phyloP scores from a whole-genome alignment of 352 stramenopile genomes.

The Globisporangium cederbergense region DNA sequence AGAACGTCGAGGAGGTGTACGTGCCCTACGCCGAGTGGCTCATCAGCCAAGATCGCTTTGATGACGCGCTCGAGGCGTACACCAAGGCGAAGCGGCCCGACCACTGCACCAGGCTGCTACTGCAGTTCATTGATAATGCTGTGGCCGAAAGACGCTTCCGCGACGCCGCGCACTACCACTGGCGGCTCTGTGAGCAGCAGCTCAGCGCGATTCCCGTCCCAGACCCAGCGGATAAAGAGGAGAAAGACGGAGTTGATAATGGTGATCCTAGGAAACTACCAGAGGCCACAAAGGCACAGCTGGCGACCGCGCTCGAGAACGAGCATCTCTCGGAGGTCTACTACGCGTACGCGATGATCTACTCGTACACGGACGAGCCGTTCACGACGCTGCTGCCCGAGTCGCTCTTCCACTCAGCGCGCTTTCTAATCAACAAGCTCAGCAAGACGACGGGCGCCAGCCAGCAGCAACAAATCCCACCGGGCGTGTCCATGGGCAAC shows the following conservation, averaged over 20 bases:
- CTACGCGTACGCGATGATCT: constrained; percentile 92
- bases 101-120: constrained; percentile 80
- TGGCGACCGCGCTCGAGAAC: constrained; percentile 50
- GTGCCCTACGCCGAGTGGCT: constrained; percentile 93
- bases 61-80: constrained; percentile 92
- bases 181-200: constrained; percentile 85
- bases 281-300: constrained; percentile 26
- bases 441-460: constrained; percentile 19
- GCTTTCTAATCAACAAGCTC: constrained; percentile 92
- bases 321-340: constrained; percentile 89
- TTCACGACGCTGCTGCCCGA: constrained; percentile 92
- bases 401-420: constrained; percentile 89
- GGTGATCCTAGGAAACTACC: background rate
- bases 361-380: constrained; percentile 92
- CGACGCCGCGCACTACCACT: constrained; percentile 93
- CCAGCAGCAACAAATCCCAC: constrained; percentile 34
- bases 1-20: constrained; percentile 88
- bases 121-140: constrained; percentile 87
- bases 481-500: constrained; percentile 87
- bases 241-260: background rate
- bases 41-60: constrained; percentile 88
- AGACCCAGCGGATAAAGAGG: constrained; percentile 6
- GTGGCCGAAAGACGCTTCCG: constrained; percentile 84
- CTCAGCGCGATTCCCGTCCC: constrained; percentile 34
- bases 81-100: constrained; percentile 75